phyloP scores from a whole-genome alignment of 106 monocot genomes.

The Amphibolis antarctica region DNA sequence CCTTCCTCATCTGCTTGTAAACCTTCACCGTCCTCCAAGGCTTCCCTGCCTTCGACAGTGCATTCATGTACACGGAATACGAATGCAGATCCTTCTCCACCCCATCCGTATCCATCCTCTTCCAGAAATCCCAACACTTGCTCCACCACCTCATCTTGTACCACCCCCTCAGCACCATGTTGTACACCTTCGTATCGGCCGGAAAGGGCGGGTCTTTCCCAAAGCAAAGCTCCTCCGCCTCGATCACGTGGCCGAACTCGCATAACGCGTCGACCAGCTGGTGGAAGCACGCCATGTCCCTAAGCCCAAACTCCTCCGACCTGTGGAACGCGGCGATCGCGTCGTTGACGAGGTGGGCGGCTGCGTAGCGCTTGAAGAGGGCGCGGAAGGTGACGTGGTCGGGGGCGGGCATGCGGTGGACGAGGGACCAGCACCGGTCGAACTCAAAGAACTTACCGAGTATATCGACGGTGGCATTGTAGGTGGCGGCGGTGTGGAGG shows the following conservation, averaged over 20 bases:
- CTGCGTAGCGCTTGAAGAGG: conserved; percentile 49
- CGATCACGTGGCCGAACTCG: conserved; percentile 46
- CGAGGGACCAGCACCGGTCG: conserved; percentile 36
- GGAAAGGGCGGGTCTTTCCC: conserved; percentile 30
- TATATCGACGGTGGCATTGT: conserved; percentile 42
- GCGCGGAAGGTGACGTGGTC: conserved; percentile 39
- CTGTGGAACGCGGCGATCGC: conserved; percentile 18
- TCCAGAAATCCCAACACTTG: conserved; percentile 50
- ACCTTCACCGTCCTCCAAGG: conserved; percentile 57
- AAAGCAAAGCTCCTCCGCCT: conserved; percentile 51
- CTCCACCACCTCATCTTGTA: conserved; percentile 42
- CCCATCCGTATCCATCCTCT: conserved; percentile 32
- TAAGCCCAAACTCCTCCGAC: conserved; percentile 24
- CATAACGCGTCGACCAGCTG: conserved; percentile 73
- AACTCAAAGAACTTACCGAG: conserved; percentile 93
- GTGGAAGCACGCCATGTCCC: conserved; percentile 33
- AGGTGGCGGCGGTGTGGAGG: conserved; percentile 45
- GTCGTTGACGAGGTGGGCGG: conserved; percentile 25
- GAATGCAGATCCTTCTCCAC: conserved; percentile 67
- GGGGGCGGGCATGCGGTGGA: conserved; percentile 30
- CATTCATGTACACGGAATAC: conserved; percentile 74
- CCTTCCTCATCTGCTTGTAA: conserved; percentile 52
- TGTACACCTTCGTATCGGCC: conserved; percentile 51
- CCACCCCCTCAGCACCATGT: conserved; percentile 84
- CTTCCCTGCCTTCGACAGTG: conserved; percentile 61